A percentile compares a stretch with the other conserved stretches of the same genome.
Evolutionary conservation across 2,329 filamentous ascomycete genomes (phyloP).

Genomic region (Ophiostoma sp.): DNA sequence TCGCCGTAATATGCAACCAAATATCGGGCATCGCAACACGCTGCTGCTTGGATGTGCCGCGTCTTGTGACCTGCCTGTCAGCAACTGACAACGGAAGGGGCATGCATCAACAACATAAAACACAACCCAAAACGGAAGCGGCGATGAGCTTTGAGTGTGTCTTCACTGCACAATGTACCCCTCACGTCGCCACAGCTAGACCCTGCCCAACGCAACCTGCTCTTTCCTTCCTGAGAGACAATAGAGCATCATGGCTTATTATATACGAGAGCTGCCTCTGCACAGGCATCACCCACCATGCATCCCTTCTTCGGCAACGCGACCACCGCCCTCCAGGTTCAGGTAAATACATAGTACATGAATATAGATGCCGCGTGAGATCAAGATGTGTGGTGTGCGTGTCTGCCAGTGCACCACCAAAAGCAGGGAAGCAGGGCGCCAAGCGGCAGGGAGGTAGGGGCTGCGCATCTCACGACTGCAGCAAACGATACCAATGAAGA

Average conservation of each 20-base stretch:
- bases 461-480: background rate
- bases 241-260: background rate
- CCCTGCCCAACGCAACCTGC: background rate
- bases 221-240: slow-evolving; percentile 4
- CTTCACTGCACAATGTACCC: background rate
- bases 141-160: background rate
- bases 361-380: background rate
- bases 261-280: background rate
- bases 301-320: background rate
- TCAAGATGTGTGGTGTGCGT: background rate
- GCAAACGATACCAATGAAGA: too few species aligned
- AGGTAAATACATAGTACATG: background rate
- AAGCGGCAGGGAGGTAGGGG: slow-evolving; percentile 11
- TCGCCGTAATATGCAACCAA: background rate
- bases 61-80: background rate
- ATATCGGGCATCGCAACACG: background rate
- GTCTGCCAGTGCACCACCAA: background rate
- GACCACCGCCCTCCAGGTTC: background rate
- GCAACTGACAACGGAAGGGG: background rate
- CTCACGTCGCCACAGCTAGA: background rate
- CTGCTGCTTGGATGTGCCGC: background rate
- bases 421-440: slow-evolving; percentile 18
- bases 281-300: background rate
- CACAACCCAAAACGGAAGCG: background rate
- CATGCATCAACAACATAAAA: background rate